Conservation (phyloP, 129 eudicot species). For the Flaveria ramosissima region DNA sequence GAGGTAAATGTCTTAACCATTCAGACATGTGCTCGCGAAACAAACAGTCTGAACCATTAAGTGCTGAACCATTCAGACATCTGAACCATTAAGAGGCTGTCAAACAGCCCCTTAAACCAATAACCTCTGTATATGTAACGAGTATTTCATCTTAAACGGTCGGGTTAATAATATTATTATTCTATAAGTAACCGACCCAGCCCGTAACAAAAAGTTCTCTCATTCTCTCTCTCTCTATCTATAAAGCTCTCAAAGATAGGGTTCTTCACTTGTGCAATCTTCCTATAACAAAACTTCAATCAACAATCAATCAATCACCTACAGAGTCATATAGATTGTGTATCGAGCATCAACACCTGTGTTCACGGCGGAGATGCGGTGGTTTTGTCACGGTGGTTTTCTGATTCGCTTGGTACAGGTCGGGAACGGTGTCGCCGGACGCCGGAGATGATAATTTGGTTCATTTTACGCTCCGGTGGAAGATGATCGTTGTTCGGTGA, state of each 20-base stretch:
- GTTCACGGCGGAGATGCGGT: neutral
- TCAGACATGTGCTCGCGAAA: no score
- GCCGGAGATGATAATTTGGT: constrained; percentile 27
- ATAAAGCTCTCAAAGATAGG: constrained; percentile 26
- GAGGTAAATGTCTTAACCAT: no score
- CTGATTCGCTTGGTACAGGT: constrained; percentile 99
- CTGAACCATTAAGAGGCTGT: no score
- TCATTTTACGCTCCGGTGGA: neutral
- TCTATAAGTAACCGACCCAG: constrained; percentile 7
- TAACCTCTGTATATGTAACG: no score
- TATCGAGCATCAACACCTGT: neutral
- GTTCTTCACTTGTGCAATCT: neutral
- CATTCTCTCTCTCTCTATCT: constrained; percentile 24
- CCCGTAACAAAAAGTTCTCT: neutral
- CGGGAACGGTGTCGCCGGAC: constrained; percentile 66
- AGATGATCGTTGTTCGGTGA: constrained; percentile 26
- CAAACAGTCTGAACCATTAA: no score
- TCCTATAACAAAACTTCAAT: constrained; percentile 1
- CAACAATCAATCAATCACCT: neutral
- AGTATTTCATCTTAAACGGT: no score
- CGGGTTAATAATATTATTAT: no score
- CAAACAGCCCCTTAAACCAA: no score
- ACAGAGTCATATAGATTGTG: neutral
- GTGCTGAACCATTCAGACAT: no score
- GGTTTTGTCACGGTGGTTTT: constrained; percentile 49